Percentiles rank a stretch among this genome's conserved stretches.
These are phyloP conservation scores for Suillus subalutaceus DNA, from an alignment of 768 basidiomycete genomes.

Conservation along the genomic window DNA sequence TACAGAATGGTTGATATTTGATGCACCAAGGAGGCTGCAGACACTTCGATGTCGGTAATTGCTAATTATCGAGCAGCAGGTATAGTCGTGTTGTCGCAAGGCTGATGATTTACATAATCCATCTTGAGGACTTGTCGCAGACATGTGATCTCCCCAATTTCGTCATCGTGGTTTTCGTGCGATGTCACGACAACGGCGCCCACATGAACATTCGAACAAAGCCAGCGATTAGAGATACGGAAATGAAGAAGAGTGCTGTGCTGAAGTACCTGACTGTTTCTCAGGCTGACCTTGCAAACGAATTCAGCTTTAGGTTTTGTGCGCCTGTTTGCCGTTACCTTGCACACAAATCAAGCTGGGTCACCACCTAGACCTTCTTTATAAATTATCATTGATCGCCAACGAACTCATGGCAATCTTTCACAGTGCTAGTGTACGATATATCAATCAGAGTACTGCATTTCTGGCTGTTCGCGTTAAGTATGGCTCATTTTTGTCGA, in stretches of 20 bases:
- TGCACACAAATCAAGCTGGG: slow-evolving; percentile 1
- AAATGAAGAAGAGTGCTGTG: background rate
- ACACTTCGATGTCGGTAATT: slow-evolving; percentile 61
- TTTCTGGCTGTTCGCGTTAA: background rate
- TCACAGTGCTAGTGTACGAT: background rate
- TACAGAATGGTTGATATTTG: slow-evolving; percentile 71
- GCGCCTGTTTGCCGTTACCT: background rate
- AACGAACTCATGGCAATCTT: slow-evolving; percentile 2
- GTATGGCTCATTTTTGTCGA: background rate
- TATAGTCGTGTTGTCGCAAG: background rate
- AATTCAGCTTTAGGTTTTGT: background rate
- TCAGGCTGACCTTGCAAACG: background rate
- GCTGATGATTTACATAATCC: slow-evolving; percentile 12
- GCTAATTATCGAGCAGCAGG: background rate
- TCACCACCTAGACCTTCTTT: background rate
- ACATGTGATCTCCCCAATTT: slow-evolving; percentile 2
- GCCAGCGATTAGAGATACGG: background rate
- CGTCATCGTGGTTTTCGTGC: slow-evolving; percentile 31
- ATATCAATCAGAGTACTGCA: background rate
- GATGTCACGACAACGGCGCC: slow-evolving; percentile 74
- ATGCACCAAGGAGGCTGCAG: slow-evolving; percentile 69
- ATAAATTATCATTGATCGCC: background rate
- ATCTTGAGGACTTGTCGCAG: slow-evolving; percentile 33
- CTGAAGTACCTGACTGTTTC: background rate
- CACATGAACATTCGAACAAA: slow-evolving; percentile 54